These are phyloP conservation scores for Trapa bicornis DNA, from an alignment of 345 rosid genomes.

Conservation along the genomic window DNA sequence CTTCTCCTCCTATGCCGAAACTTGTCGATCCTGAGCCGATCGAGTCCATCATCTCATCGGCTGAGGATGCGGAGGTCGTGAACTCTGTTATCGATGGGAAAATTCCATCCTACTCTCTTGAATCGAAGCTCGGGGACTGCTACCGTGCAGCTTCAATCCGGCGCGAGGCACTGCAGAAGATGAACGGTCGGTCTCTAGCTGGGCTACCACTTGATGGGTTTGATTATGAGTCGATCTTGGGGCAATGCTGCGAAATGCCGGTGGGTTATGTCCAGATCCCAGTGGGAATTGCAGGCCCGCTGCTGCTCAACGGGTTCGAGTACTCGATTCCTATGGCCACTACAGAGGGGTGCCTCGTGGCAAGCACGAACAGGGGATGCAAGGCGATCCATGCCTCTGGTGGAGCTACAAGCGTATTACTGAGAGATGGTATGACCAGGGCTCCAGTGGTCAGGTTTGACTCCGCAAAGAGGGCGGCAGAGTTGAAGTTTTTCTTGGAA, in stretches of 20 bases:
- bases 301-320: slow-evolving; percentile 75
- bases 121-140: slow-evolving; percentile 72
- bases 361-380: slow-evolving; percentile 89
- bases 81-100: slow-evolving; percentile 42
- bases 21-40: slow-evolving; percentile 21
- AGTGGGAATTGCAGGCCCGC: slow-evolving; percentile 85
- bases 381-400: slow-evolving; percentile 68
- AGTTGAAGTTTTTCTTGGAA: slow-evolving; percentile 73
- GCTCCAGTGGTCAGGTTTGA: slow-evolving; percentile 71
- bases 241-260: slow-evolving; percentile 98
- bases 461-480: slow-evolving; percentile 47
- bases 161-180: slow-evolving; percentile 70
- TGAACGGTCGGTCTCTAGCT: slow-evolving; percentile 52
- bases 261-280: slow-evolving; percentile 89
- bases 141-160: slow-evolving; percentile 57
- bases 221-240: slow-evolving; percentile 68
- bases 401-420: slow-evolving; percentile 49
- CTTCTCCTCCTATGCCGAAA: slow-evolving; percentile 13
- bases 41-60: slow-evolving; percentile 26
- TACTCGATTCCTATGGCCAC: slow-evolving; percentile 90
- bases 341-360: slow-evolving; percentile 89
- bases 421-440: slow-evolving; percentile 73
- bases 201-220: slow-evolving; percentile 80
- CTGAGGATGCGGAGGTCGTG: slow-evolving; percentile 56
- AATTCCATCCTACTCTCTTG: slow-evolving; percentile 60